These are phyloP conservation scores for Neurospora sp. DNA, from an alignment of 495 filamentous ascomycete species.

Conservation along the genomic window DNA sequence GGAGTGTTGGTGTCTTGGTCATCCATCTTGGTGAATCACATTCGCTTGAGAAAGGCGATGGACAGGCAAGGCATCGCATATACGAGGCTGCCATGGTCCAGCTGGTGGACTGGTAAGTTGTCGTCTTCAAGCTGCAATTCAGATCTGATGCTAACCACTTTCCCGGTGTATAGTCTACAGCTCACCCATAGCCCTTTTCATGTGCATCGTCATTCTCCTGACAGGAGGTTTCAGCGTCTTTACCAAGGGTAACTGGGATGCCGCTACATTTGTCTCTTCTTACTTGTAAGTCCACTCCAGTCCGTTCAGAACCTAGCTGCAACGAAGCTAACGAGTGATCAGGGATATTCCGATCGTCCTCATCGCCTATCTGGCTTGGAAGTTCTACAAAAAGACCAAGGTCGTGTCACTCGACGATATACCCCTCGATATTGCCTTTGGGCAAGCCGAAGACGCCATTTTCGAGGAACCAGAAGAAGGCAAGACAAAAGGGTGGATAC, in stretches of 20 bases:
- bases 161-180: conserved; percentile 14
- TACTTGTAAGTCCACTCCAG: conserved; percentile 32
- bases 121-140: neutral
- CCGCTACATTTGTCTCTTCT: conserved; percentile 35
- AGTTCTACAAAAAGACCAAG: conserved; percentile 42
- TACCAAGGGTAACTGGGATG: conserved; percentile 36
- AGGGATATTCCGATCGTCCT: conserved; percentile 47
- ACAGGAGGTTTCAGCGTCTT: conserved; percentile 40
- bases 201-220: conserved; percentile 37
- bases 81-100: conserved; percentile 33
- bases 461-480: conserved; percentile 25
- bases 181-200: conserved; percentile 29
- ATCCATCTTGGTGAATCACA: conserved; percentile 36
- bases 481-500: conserved; percentile 13
- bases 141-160: neutral
- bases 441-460: conserved; percentile 21
- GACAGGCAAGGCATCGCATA: conserved; percentile 29
- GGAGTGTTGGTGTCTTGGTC: conserved; percentile 48
- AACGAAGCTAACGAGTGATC: neutral
- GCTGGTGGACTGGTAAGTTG: conserved; percentile 29
- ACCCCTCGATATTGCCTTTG: conserved; percentile 32
- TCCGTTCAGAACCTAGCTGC: rapidly evolving
- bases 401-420: conserved; percentile 42
- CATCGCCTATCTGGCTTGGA: conserved; percentile 43
- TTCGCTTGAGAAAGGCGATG: conserved; percentile 33